Evolutionary conservation across 2,329 filamentous ascomycete genomes (phyloP).

Genomic region (Exophiala dermatitidis): DNA sequence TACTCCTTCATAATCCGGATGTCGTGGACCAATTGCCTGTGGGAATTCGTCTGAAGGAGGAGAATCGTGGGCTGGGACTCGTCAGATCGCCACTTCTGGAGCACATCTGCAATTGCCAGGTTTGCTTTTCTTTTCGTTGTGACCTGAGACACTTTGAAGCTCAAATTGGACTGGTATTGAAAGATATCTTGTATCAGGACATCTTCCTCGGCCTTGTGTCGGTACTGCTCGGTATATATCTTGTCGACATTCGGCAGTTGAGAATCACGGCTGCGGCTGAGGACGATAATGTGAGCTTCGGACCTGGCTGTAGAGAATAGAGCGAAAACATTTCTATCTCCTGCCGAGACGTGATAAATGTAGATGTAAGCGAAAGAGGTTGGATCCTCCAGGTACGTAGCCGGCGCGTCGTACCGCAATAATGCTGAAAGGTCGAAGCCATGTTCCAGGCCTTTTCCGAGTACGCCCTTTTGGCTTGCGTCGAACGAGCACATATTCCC

Average conservation of each 20-base stretch:
- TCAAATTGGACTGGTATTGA: slow-evolving; percentile 75
- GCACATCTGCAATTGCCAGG: slow-evolving; percentile 75
- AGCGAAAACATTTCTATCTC: slow-evolving; percentile 87
- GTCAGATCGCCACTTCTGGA: slow-evolving; percentile 86
- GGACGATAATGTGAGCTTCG: slow-evolving; percentile 79
- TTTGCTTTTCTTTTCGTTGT: slow-evolving; percentile 84
- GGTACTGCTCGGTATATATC: slow-evolving; percentile 72
- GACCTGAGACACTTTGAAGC: slow-evolving; percentile 80
- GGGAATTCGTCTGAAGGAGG: slow-evolving; percentile 84
- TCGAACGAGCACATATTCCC: slow-evolving; percentile 93
- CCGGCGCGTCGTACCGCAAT: slow-evolving; percentile 58
- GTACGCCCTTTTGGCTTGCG: slow-evolving; percentile 76
- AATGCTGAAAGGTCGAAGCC: slow-evolving; percentile 82
- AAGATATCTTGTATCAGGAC: slow-evolving; percentile 74
- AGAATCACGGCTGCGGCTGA: slow-evolving; percentile 71
- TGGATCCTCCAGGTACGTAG: slow-evolving; percentile 67
- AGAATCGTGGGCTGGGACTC: slow-evolving; percentile 73
- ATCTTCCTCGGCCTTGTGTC: slow-evolving; percentile 56
- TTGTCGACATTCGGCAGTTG: slow-evolving; percentile 86
- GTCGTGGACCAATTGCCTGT: slow-evolving; percentile 72
- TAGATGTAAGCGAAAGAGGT: slow-evolving; percentile 74
- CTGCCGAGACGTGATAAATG: slow-evolving; percentile 83
- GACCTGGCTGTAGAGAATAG: slow-evolving; percentile 77
- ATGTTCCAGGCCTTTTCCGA: slow-evolving; percentile 85
- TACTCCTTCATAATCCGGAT: slow-evolving; percentile 77